These are phyloP conservation scores for Phytophthora multivora DNA, from an alignment of 352 stramenopile species.

Conservation along the genomic window DNA sequence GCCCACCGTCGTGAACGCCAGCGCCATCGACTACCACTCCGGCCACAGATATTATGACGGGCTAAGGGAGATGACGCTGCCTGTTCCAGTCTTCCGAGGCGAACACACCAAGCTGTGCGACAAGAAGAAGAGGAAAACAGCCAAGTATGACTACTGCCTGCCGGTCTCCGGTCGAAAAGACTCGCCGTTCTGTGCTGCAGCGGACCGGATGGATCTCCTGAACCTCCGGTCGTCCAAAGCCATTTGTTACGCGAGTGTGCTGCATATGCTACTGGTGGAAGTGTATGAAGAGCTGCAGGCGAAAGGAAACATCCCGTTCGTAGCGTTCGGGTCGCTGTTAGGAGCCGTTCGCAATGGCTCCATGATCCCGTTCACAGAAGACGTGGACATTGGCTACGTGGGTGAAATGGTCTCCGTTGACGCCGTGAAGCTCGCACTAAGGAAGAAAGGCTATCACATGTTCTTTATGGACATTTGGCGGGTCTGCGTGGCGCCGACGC, in stretches of 20 bases:
- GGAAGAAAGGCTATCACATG: conserved; percentile 52
- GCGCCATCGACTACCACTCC: conserved; percentile 16
- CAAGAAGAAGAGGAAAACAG: conserved; percentile 8
- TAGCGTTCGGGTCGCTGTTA: conserved; percentile 52
- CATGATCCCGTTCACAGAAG: conserved; percentile 59
- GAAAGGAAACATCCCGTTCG: conserved; percentile 28
- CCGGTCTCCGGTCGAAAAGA: conserved; percentile 53
- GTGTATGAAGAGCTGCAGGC: conserved; percentile 48
- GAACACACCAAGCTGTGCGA: conserved; percentile 26
- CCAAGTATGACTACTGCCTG: conserved; percentile 43
- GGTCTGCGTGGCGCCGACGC: conserved; percentile 42
- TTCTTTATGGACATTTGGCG: conserved; percentile 43
- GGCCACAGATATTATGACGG: conserved; percentile 16
- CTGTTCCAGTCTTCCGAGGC: conserved; percentile 30
- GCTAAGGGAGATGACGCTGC: conserved; percentile 4
- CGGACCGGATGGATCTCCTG: conserved; percentile 54
- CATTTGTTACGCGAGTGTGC: conserved; percentile 51
- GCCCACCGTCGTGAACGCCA: conserved; percentile 13
- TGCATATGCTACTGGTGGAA: conserved; percentile 61
- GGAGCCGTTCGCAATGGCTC: conserved; percentile 49
- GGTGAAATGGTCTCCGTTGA: conserved; percentile 8
- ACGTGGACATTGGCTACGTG: conserved; percentile 50
- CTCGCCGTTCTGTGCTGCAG: conserved; percentile 38
- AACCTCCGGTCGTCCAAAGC: conserved; percentile 20
- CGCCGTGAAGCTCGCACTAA: conserved; percentile 13